Evolutionary conservation across 108 stramenopile genomes (phyloP).

Genomic region (Ochromonas danica): DNA sequence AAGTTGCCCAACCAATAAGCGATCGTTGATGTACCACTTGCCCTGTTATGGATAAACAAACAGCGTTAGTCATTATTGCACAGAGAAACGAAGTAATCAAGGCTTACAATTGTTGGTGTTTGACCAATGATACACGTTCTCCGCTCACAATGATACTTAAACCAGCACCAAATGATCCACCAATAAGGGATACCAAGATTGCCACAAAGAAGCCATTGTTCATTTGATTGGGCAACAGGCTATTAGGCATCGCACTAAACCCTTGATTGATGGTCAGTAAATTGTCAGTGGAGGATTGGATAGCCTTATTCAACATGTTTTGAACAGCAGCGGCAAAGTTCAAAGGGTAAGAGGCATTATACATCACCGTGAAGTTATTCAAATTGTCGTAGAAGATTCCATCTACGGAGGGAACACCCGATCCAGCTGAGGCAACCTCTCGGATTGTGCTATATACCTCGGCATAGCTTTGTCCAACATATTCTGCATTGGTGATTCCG

Average conservation of each 20-base stretch:
- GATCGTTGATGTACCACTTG: slow-evolving; percentile 27
- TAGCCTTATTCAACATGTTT: not conserved
- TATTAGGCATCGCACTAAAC: not conserved
- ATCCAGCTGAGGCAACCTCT: not conserved
- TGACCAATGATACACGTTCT: slow-evolving; percentile 28
- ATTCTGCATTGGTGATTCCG: not conserved
- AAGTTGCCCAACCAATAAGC: slow-evolving; percentile 32
- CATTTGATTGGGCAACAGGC: not conserved
- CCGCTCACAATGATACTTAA: slow-evolving; percentile 32
- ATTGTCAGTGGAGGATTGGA: not conserved
- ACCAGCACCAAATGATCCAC: slow-evolving; percentile 27
- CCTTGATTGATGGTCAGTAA: not conserved
- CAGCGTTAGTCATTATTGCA: not conserved
- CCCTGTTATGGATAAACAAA: slow-evolving; percentile 6
- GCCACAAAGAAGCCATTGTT: not conserved
- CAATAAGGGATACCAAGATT: not conserved
- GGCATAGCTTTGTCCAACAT: slow-evolving; percentile 19
- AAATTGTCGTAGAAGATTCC: not conserved
- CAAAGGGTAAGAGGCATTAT: slow-evolving; percentile 23
- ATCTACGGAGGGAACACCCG: not conserved
- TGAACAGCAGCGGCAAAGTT: slow-evolving; percentile 8
- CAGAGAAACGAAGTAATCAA: not conserved
- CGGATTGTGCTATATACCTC: not conserved
- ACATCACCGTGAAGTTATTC: slow-evolving; percentile 34
- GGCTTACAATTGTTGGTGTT: slow-evolving; percentile 33